Evolutionary conservation across 192 early-diverging fungal genomes (phyloP), one percentile per base, ranked within the genome.

Genomic region (Coemansia aciculifera): DNA sequence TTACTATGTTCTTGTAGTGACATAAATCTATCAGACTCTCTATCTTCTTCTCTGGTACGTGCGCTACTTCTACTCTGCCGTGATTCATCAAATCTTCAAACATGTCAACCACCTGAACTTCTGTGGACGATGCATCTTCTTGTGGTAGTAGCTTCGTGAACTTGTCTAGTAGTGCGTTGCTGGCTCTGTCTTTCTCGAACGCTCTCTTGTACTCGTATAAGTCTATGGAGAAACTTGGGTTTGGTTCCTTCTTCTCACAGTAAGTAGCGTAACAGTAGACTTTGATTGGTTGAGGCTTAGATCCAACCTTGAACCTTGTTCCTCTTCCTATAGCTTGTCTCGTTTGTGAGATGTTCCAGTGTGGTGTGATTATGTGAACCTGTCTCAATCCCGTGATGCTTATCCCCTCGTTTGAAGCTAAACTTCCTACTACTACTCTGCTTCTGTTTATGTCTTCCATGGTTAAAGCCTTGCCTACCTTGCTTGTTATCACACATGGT

Each of bases 261-360:
- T 64, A 64, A 3, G 34, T 31, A 48, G 63, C 63, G 29, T 63
- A 69, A 38, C 68, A 63, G 42, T 63, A 69, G 34, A 63, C 68
- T 36, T 69, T 19, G 37, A 69, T 21, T 17, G 32, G 27, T 21
- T 31, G 17, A 38, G 68, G 12, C 21, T 56, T 42, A 6, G 52
- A 42, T 13, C 31, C 19, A 24, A 54, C 44, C 39, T 62, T 36
- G 13, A 42, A 63, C 5, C 68, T 62, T 21, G 68, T 69, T 36
- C 68, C 68, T 69, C 68, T 69, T 38, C 68, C 68, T 42, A 69
- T 63, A 56, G 49, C 68, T 31, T 69, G 68, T 40, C 43, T 54
- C 24, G 38, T 69, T 10, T 63, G 59, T 12, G 68, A 69, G 6
- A 51, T 63, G 27, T 69, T 69, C 68, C 68, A 69, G 29, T 69